phyloP scores from a whole-genome alignment of 805 yeast genomes.

The Ogataea methanolica region DNA sequence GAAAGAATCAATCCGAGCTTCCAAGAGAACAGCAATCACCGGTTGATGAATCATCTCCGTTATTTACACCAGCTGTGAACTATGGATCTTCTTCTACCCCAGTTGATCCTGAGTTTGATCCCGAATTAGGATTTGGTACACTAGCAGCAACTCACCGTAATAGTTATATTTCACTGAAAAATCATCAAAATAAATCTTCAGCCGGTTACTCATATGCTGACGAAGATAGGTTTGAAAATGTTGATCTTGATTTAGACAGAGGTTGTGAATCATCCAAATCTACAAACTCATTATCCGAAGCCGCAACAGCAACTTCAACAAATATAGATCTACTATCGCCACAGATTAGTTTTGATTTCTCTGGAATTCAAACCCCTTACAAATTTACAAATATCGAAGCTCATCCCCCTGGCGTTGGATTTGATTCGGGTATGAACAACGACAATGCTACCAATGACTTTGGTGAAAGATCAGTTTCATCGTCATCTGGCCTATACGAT shows the following conservation, averaged over 20 bases:
- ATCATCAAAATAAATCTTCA: constrained; percentile 13
- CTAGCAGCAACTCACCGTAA: constrained; percentile 9
- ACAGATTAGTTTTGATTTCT: no score
- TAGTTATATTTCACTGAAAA: constrained; percentile 24
- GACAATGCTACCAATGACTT: background rate
- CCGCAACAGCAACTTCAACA: background rate
- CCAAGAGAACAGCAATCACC: background rate
- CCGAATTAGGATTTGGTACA: constrained; percentile 9
- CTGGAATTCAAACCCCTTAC: no score
- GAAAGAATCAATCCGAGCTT: no score
- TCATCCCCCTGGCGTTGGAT: constrained; percentile 12
- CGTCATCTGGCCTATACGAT: constrained; percentile 29
- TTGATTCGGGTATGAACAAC: constrained; percentile 3
- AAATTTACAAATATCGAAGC: background rate
- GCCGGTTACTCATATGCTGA: constrained; percentile 34
- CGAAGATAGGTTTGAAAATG: constrained; percentile 46
- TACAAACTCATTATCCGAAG: background rate
- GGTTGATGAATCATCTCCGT: constrained; percentile 3
- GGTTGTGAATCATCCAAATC: constrained; percentile 5
- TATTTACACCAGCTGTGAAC: constrained; percentile 1
- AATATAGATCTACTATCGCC: no score
- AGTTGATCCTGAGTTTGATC: constrained; percentile 4
- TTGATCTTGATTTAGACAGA: constrained; percentile 45
- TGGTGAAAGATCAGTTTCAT: background rate
- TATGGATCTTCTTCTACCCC: constrained; percentile 9